A percentile compares a stretch with the other conserved stretches of the same genome.
Conservation (phyloP, 768 basidiomycete species). For the Paxillus rubicundulus region DNA sequence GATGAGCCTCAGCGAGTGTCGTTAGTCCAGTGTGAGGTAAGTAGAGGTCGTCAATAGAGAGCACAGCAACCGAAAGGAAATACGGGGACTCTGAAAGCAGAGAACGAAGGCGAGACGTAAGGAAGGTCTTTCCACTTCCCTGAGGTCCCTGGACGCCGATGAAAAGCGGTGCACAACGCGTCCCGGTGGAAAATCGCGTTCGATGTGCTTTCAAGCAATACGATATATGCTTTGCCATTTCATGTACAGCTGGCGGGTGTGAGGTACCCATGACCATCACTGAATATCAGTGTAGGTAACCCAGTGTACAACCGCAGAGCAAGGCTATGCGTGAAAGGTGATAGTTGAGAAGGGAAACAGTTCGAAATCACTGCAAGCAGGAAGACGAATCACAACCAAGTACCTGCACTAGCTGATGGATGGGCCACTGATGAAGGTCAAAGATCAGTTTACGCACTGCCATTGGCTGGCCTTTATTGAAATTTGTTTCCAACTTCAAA, state of each 20-base stretch:
- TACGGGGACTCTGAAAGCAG: conserved; percentile 44
- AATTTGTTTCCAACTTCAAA: too few relatives aligned
- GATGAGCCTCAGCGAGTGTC: conserved; percentile 46
- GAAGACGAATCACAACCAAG: too few relatives aligned
- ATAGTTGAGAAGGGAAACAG: neutral
- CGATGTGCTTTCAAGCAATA: conserved; percentile 35
- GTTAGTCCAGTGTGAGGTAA: conserved; percentile 63
- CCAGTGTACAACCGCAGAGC: neutral
- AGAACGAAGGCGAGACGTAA: conserved; percentile 56
- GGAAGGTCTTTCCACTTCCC: conserved; percentile 88
- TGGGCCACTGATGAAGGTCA: too few relatives aligned
- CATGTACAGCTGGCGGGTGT: conserved; percentile 35
- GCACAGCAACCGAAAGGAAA: conserved; percentile 53
- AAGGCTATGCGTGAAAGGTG: neutral
- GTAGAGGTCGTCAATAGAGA: conserved; percentile 88
- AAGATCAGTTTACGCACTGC: too few relatives aligned
- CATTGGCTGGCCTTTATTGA: too few relatives aligned
- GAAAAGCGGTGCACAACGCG: conserved; percentile 56
- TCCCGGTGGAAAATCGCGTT: conserved; percentile 9
- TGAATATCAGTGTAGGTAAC: neutral
- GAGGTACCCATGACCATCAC: conserved; percentile 14
- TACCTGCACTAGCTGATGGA: too few relatives aligned
- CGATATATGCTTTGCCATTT: conserved; percentile 40
- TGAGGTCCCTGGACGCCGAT: conserved; percentile 92
- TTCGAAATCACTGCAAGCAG: too few relatives aligned